phyloP scores from a whole-genome alignment of 2,329 filamentous ascomycete species.

The Botrytis elliptica region DNA sequence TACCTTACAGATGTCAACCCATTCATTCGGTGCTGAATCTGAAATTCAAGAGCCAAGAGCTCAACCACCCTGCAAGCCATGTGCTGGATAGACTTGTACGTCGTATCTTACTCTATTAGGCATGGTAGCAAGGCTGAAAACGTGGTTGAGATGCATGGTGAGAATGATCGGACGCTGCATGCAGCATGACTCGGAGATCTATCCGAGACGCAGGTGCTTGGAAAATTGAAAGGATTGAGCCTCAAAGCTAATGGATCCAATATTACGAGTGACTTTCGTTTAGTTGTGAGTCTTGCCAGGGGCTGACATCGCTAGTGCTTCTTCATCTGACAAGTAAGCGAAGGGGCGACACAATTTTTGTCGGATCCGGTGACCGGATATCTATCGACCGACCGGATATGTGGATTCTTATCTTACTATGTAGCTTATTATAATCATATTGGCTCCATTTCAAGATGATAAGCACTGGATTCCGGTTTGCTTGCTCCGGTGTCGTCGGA shows the following conservation, averaged over 20 bases:
- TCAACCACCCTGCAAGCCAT: neutral
- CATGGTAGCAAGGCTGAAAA: slow-evolving; percentile 1
- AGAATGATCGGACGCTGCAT: neutral
- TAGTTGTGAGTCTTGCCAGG: neutral
- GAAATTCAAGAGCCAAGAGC: neutral
- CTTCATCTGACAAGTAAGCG: slow-evolving; percentile 18
- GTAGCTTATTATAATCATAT: neutral
- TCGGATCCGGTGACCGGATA: slow-evolving; percentile 14
- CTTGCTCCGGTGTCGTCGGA: slow-evolving; percentile 9
- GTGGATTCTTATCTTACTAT: neutral
- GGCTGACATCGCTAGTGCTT: neutral
- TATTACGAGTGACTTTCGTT: neutral
- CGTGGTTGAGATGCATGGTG: slow-evolving; percentile 12
- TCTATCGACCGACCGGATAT: neutral
- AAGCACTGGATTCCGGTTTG: neutral
- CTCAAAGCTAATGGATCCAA: neutral
- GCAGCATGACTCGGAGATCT: neutral
- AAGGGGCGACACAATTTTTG: neutral
- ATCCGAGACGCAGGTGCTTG: neutral
- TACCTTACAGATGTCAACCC: slow-evolving; percentile 2
- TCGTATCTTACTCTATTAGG: neutral
- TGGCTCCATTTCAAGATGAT: neutral
- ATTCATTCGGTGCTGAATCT: neutral
- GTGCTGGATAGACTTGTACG: neutral
- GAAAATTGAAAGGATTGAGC: neutral